These are phyloP conservation scores for Starmerella sp. DNA, from an alignment of 805 yeast species.

Conservation along the genomic window DNA sequence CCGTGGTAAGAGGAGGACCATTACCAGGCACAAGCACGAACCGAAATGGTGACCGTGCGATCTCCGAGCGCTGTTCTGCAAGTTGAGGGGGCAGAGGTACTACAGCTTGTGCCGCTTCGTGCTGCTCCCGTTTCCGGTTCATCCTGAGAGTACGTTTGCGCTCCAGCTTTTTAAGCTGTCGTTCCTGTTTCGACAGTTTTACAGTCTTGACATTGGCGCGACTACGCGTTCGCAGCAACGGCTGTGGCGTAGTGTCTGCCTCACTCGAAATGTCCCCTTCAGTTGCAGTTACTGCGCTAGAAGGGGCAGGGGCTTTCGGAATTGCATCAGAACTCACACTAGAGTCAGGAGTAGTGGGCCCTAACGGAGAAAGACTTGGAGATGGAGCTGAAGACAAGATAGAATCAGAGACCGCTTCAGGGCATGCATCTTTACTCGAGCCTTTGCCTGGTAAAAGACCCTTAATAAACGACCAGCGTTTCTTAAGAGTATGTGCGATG, in stretches of 20 bases:
- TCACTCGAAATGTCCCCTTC: too few species aligned
- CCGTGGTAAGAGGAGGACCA: slow-evolving; percentile 1
- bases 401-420: neutral
- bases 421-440: neutral
- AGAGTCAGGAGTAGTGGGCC: too few species aligned
- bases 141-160: neutral
- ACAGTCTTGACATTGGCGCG: neutral
- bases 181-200: neutral
- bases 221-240: neutral
- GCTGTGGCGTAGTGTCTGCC: too few species aligned
- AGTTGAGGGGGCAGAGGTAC: slow-evolving; percentile 15
- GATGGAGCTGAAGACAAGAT: neutral
- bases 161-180: neutral
- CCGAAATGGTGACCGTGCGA: slow-evolving; percentile 24
- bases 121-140: slow-evolving; percentile 1
- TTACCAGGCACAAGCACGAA: slow-evolving; percentile 22
- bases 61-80: slow-evolving; percentile 25
- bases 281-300: too few species aligned
- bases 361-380: neutral
- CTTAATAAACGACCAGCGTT: neutral
- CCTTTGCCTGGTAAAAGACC: neutral
- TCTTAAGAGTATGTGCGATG: neutral
- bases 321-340: too few species aligned
- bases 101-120: neutral
- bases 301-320: too few species aligned